Percentiles rank a stretch among this genome's conserved stretches.
These are phyloP conservation scores for Calocera cornea DNA, from an alignment of 768 basidiomycete species.

Conservation along the genomic window DNA sequence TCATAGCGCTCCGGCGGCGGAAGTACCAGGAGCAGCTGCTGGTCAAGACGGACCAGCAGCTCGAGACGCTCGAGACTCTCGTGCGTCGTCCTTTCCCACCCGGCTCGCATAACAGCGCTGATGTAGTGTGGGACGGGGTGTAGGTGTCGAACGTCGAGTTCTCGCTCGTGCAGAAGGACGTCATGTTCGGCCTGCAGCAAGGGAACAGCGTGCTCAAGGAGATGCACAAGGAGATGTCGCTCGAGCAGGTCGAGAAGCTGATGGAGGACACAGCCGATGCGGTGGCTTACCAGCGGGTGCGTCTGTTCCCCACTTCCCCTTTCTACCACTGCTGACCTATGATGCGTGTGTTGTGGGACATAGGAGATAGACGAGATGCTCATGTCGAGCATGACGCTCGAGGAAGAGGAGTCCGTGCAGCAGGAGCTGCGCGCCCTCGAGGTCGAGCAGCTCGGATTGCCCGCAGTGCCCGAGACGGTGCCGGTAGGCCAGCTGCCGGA, in stretches of 20 bases:
- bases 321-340: not conserved
- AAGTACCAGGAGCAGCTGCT: conserved; percentile 90
- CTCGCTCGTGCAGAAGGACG: conserved; percentile 82
- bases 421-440: conserved; percentile 62
- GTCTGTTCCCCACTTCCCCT: conserved; percentile 6
- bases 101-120: not conserved
- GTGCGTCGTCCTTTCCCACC: conserved; percentile 32
- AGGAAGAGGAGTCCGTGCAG: conserved; percentile 92
- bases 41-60: conserved; percentile 74
- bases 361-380: conserved; percentile 90
- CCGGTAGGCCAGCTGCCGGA: conserved; percentile 21
- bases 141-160: conserved; percentile 96
- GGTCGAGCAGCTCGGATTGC: conserved; percentile 44
- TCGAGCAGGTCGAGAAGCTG: conserved; percentile 86
- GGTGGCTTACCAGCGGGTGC: conserved; percentile 74
- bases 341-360: not conserved
- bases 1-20: conserved; percentile 73
- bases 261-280: conserved; percentile 90
- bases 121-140: not conserved
- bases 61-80: conserved; percentile 78
- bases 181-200: conserved; percentile 82
- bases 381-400: conserved; percentile 61
- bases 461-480: conserved; percentile 38
- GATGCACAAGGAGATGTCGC: conserved; percentile 84
- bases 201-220: conserved; percentile 88